A percentile compares a stretch with the other conserved stretches of the same genome.
Evolutionary conservation across 2,329 filamentous ascomycete genomes (phyloP).

Genomic region (Lachnellula cervina): DNA sequence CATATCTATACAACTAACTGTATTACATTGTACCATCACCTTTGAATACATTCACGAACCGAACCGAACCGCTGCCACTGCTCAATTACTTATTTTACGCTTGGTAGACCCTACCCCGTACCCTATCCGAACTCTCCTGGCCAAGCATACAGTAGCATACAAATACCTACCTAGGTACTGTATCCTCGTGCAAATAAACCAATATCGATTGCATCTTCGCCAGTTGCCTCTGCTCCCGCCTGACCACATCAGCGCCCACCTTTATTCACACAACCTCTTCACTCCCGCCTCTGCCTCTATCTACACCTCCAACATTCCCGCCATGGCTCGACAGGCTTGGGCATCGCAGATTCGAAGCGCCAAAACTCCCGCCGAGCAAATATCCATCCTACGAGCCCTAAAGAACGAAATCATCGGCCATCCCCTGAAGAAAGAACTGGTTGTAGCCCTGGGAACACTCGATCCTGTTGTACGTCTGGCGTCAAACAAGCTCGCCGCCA

Average conservation of each 20-base stretch:
- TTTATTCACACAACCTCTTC: background rate
- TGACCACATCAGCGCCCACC: background rate
- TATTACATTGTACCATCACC: no score
- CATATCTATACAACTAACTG: no score
- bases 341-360: constrained; percentile 54
- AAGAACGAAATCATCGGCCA: constrained; percentile 92
- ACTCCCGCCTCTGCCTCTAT: background rate
- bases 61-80: no score
- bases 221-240: background rate
- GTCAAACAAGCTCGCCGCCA: constrained; percentile 33
- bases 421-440: constrained; percentile 76
- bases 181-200: background rate
- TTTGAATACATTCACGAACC: no score
- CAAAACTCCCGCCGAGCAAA: constrained; percentile 46
- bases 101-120: no score
- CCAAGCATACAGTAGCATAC: no score
- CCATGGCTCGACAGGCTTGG: constrained; percentile 41
- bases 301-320: background rate
- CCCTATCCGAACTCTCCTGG: background rate
- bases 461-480: constrained; percentile 54
- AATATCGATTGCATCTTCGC: no score
- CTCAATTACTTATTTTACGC: no score
- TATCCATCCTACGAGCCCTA: constrained; percentile 61
- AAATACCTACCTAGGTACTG: no score
- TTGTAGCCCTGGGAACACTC: constrained; percentile 66